Conservation (phyloP, 2,329 filamentous ascomycete genomes). For the Eutypella sp. region DNA sequence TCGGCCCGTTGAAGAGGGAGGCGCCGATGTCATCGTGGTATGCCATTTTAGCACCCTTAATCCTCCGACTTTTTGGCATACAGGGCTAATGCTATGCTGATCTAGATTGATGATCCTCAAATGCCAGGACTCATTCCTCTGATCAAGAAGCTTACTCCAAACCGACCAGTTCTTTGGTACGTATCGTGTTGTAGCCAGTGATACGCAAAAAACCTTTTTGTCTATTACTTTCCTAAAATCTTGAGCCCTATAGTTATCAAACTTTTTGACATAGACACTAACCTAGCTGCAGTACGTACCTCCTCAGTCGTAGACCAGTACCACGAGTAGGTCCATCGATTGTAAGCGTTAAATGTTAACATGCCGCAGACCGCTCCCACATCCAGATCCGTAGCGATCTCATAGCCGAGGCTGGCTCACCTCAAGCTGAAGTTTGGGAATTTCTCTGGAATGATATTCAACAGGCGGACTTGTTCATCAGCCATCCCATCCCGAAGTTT, state of each 20-base stretch:
- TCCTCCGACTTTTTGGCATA: no score
- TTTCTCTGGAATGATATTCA: conserved; percentile 71
- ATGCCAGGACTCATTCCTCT: conserved; percentile 76
- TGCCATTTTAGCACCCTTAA: conserved; percentile 18
- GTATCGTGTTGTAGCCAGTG: no score
- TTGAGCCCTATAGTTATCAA: no score
- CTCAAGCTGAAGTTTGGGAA: conserved; percentile 69
- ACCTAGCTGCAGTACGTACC: no score
- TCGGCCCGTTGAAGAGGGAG: conserved; percentile 58
- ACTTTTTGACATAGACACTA: background rate
- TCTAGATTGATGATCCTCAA: conserved; percentile 72
- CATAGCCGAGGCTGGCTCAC: conserved; percentile 54
- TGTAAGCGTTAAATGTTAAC: background rate
- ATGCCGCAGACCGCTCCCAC: conserved; percentile 57
- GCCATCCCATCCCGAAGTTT: conserved; percentile 72
- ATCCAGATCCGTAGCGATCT: conserved; percentile 78
- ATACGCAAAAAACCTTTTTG: background rate
- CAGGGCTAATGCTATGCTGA: conserved; percentile 1
- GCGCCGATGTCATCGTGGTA: conserved; percentile 68
- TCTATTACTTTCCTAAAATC: background rate
- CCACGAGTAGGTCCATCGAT: no score
- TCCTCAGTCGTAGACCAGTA: no score
- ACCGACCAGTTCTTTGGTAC: conserved; percentile 65
- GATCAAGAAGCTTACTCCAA: conserved; percentile 64
- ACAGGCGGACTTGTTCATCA: conserved; percentile 72